Conservation (phyloP, 495 filamentous ascomycete genomes). For the Extremus antarcticus region DNA sequence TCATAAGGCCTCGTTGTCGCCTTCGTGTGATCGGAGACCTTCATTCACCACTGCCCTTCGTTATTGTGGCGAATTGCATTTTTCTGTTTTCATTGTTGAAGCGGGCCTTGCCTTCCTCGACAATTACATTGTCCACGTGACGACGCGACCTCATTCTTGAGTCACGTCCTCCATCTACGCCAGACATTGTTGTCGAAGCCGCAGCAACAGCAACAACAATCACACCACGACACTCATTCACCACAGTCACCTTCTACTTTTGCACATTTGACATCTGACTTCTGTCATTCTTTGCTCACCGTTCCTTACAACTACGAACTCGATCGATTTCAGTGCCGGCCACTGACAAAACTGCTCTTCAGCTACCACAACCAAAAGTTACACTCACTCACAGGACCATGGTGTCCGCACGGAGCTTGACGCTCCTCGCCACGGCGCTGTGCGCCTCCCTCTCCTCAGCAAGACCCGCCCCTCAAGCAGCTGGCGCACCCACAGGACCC, state of each 20-base stretch:
- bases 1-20: constrained; percentile 9
- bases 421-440: constrained; percentile 14
- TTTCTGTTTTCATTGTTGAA: constrained; percentile 4
- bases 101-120: not conserved
- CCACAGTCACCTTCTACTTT: not conserved
- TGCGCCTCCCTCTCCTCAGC: constrained; percentile 14
- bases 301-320: not conserved
- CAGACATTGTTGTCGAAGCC: no score
- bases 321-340: constrained; percentile 11
- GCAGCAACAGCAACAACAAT: no score
- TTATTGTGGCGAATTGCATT: constrained; percentile 5
- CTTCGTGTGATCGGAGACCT: not conserved
- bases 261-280: not conserved
- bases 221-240: constrained; percentile 1
- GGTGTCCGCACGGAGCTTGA: constrained; percentile 10
- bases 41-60: constrained; percentile 1
- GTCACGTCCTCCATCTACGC: no score
- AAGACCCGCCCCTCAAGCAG: constrained; percentile 3
- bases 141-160: no score
- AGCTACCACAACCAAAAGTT: constrained; percentile 3
- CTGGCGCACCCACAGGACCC: constrained; percentile 1
- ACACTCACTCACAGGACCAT: constrained; percentile 10
- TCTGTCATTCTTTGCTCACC: not conserved
- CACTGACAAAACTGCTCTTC: constrained; percentile 16
- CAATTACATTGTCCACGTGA: constrained; percentile 11